These are phyloP conservation scores for Populus hybrid DNA, from an alignment of 441 rosid genomes.

Conservation along the genomic window DNA sequence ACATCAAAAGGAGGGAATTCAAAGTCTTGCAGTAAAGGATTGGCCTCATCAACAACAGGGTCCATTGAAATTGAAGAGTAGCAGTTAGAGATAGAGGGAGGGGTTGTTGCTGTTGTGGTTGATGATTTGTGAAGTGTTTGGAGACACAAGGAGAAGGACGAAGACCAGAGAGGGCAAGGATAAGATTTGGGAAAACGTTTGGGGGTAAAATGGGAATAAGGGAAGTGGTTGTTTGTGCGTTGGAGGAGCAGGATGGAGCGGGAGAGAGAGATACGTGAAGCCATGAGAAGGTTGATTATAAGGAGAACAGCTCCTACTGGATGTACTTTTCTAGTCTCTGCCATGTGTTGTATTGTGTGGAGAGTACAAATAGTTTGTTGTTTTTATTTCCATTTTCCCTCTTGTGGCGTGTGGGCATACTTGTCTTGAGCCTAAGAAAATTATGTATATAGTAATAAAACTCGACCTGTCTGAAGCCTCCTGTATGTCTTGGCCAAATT, in stretches of 20 bases:
- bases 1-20: slow-evolving; percentile 72
- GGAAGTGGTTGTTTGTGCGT: slow-evolving; percentile 17
- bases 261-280: slow-evolving; percentile 41
- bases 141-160: slow-evolving; percentile 70
- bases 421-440: background rate
- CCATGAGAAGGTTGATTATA: slow-evolving; percentile 18
- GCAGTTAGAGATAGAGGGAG: slow-evolving; percentile 19
- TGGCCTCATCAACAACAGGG: slow-evolving; percentile 28
- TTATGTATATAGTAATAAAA: background rate
- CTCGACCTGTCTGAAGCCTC: background rate
- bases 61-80: slow-evolving; percentile 33
- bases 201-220: slow-evolving; percentile 33
- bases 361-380: background rate
- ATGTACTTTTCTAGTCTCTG: background rate
- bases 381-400: background rate
- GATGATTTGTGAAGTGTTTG: slow-evolving; percentile 28
- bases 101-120: slow-evolving; percentile 7
- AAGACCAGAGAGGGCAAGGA: slow-evolving; percentile 71
- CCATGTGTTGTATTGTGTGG: background rate
- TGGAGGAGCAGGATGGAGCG: slow-evolving; percentile 34
- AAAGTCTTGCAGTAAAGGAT: slow-evolving; percentile 71
- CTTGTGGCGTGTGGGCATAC: background rate
- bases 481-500: background rate
- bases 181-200: slow-evolving; percentile 33
- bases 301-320: background rate